phyloP scores from a whole-genome alignment of 345 rosid species.

The Boechera stricta region DNA sequence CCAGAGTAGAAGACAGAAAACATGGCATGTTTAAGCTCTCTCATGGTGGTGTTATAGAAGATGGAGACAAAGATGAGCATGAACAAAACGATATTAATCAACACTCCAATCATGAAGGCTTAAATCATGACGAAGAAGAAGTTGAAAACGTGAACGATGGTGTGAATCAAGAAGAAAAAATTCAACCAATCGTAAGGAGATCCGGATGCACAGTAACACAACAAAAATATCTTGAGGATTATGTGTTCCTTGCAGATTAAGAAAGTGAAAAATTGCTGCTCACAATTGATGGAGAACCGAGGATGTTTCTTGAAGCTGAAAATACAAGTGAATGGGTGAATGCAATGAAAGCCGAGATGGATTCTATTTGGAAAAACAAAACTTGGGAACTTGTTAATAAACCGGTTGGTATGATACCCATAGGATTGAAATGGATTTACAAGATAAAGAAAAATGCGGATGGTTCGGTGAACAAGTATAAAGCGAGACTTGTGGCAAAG shows the following conservation, averaged over 20 bases:
- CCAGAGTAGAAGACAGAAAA: background rate
- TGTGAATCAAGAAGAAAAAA: too few relatives aligned
- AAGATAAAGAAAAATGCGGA: too few relatives aligned
- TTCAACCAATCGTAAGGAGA: rapidly evolving
- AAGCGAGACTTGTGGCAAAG: too few relatives aligned
- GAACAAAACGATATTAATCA: background rate
- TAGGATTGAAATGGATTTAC: background rate
- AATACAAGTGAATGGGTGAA: background rate
- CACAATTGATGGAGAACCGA: background rate
- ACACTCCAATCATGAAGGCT: too few relatives aligned
- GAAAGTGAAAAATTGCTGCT: background rate
- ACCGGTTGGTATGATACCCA: too few relatives aligned
- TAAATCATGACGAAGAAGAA: too few relatives aligned
- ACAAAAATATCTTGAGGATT: background rate
- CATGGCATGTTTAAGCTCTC: background rate
- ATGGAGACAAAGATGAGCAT: background rate
- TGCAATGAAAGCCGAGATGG: background rate
- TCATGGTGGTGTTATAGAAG: background rate
- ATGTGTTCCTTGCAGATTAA: background rate
- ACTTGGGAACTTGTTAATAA: background rate
- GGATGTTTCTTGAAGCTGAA: background rate
- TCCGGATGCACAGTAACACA: background rate
- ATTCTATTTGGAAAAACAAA: too few relatives aligned
- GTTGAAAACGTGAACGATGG: too few relatives aligned
- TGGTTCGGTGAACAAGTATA: too few relatives aligned